A percentile compares a stretch with the other conserved stretches of the same genome.
These are phyloP conservation scores for Ceratocystis huliohia DNA, from an alignment of 2,329 filamentous ascomycete species.

Conservation along the genomic window DNA sequence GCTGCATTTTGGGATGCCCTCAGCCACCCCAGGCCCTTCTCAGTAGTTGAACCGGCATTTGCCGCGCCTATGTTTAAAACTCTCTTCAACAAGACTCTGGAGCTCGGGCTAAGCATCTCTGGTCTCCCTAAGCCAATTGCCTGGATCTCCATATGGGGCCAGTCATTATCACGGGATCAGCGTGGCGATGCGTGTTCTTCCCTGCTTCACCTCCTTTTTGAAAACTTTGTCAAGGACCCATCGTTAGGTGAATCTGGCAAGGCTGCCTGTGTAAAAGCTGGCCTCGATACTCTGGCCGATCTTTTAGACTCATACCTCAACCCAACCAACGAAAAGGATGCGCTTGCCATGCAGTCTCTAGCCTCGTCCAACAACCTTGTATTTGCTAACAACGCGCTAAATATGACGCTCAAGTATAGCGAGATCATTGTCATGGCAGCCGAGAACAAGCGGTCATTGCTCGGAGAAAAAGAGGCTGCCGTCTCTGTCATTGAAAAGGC, in stretches of 20 bases:
- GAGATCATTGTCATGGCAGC: conserved; percentile 45
- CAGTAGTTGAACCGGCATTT: conserved; percentile 74
- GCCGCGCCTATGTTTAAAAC: conserved; percentile 52
- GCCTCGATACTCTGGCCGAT: conserved; percentile 46
- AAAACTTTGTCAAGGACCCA: conserved; percentile 44
- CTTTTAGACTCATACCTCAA: conserved; percentile 46
- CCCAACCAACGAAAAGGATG: conserved; percentile 24
- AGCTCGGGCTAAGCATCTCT: conserved; percentile 24
- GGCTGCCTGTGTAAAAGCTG: conserved; percentile 50
- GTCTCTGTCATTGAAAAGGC: conserved; percentile 41
- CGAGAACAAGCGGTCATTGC: conserved; percentile 31
- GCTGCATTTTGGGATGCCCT: conserved; percentile 81
- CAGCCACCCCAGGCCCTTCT: conserved; percentile 63
- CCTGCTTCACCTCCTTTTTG: conserved; percentile 63
- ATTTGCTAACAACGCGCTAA: conserved; percentile 52
- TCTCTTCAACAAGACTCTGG: conserved; percentile 49
- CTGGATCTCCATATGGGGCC: conserved; percentile 68
- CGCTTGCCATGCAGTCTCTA: conserved; percentile 26
- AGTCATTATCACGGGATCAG: conserved; percentile 62
- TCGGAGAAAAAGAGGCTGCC: conserved; percentile 27
- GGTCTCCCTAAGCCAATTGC: conserved; percentile 48
- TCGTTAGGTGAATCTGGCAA: conserved; percentile 44
- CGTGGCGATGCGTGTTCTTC: conserved; percentile 68
- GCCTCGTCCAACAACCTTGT: conserved; percentile 43
- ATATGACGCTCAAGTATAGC: conserved; percentile 50